Evolutionary conservation across 768 basidiomycete species (phyloP).

Genomic region (Cubamyces lactineus): DNA sequence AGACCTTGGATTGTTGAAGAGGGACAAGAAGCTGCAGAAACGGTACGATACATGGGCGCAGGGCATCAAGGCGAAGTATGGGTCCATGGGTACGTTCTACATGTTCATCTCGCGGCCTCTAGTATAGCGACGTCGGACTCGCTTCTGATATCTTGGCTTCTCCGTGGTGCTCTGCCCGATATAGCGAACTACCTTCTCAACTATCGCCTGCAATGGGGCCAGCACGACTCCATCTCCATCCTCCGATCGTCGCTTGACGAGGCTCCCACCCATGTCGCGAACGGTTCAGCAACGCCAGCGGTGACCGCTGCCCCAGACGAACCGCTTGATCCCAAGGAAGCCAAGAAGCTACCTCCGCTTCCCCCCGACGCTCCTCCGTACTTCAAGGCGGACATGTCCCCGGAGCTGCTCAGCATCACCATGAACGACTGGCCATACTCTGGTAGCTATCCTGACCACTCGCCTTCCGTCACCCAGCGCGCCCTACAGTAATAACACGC

Average conservation of each 20-base stretch:
- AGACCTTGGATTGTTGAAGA: slow-evolving; percentile 79
- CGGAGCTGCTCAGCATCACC: slow-evolving; percentile 66
- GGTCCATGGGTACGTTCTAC: slow-evolving; percentile 59
- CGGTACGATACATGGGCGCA: slow-evolving; percentile 65
- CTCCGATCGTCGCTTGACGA: slow-evolving; percentile 56
- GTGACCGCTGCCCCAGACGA: neutral
- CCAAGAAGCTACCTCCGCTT: slow-evolving; percentile 33
- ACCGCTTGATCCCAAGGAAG: slow-evolving; percentile 1
- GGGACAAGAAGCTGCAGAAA: slow-evolving; percentile 67
- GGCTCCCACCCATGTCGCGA: slow-evolving; percentile 4
- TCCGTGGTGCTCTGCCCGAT: too few relatives aligned
- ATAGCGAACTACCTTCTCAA: slow-evolving; percentile 74
- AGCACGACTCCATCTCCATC: slow-evolving; percentile 64
- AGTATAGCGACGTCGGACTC: neutral
- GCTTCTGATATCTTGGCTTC: neutral
- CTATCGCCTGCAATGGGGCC: slow-evolving; percentile 76
- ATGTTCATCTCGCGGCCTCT: neutral
- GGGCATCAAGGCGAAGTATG: slow-evolving; percentile 60
- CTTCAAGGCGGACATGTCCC: slow-evolving; percentile 66
- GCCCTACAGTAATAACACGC: too few relatives aligned
- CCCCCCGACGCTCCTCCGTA: slow-evolving; percentile 51
- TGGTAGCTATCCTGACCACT: slow-evolving; percentile 51
- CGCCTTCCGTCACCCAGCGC: too few relatives aligned
- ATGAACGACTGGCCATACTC: slow-evolving; percentile 92
- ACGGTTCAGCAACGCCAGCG: too few relatives aligned